Evolutionary conservation across 1,284 basidiomycete species (phyloP), one percentile per base, ranked within the genome.

Genomic region (Coniophora puteana): DNA sequence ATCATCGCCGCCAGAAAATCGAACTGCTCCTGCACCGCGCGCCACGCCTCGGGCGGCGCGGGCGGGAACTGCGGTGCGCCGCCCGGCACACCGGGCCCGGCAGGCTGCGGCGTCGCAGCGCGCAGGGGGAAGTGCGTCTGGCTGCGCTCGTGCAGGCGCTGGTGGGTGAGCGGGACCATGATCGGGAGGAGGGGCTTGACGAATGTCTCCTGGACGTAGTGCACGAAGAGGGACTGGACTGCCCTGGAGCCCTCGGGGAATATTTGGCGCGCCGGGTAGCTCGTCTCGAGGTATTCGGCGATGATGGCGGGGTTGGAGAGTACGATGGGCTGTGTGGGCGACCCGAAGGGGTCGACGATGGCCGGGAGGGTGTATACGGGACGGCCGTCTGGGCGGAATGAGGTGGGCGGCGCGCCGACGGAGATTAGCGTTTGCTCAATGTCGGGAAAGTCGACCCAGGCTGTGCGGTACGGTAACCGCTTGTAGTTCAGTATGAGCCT

Each of bases 401-500:
- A 66, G 3, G 76, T 74, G 1, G 80, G 75, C 4, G 73, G 74
- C 0, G 82, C 83, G 4, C 72, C 71, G 27, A 84, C 75, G 3
- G 69, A 62, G 16, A 68, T 71, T 18, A 87, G 54, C 3, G 76
- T 80, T 10, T 63, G 51, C 50, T 86, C 82, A 23, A 87, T 70
- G 29, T 87, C 77, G 27, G 78, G 70, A 46, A 83, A 75, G 34
- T 84, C 80, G 29, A 87, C 65, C 80, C 81, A 85, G 20, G 71
- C 62, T 1, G 84, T 87, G 35, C 71, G 72, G 51, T 86, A 80
- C 4, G 70, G 73, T 3, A 87, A 69, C 3, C 79, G 71, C 53
- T 87, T 86, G 54, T 74, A 86, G 53, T 87, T 86, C 16, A 87
- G 62, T 36, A 86, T 79, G 37, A 85, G 74, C 32, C 83, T 85